These are phyloP conservation scores for Schizophyllum amplum DNA, from an alignment of 1,284 basidiomycete species.

Conservation along the genomic window DNA sequence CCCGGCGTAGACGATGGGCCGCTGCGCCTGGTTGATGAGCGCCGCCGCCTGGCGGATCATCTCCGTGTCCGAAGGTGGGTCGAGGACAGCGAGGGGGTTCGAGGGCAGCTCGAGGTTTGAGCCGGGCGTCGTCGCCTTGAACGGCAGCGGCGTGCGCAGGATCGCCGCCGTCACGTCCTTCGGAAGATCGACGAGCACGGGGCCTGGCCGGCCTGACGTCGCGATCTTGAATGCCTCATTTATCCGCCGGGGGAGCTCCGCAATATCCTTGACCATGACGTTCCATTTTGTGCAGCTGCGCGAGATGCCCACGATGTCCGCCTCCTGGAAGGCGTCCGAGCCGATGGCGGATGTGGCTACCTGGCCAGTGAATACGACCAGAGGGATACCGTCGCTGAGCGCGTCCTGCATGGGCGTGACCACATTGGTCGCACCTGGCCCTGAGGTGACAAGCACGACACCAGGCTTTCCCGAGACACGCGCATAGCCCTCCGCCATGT, in stretches of 20 bases:
- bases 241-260: conserved; percentile 90
- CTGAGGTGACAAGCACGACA: conserved; percentile 95
- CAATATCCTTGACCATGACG: conserved; percentile 98
- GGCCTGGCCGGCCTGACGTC: conserved; percentile 92
- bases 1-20: conserved; percentile 92
- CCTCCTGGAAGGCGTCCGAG: conserved; percentile 97
- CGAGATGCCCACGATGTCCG: conserved; percentile 94
- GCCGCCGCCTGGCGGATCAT: conserved; percentile 79
- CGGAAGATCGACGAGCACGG: conserved; percentile 94
- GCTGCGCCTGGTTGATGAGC: conserved; percentile 88
- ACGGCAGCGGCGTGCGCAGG: conserved; percentile 80
- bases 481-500: conserved; percentile 99
- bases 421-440: conserved; percentile 96
- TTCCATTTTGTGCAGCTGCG: conserved; percentile 99
- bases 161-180: conserved; percentile 97
- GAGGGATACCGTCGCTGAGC: conserved; percentile 87
- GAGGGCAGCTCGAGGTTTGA: conserved; percentile 69
- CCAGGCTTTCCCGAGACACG: conserved; percentile 97
- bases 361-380: conserved; percentile 96
- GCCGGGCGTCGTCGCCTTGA: conserved; percentile 84
- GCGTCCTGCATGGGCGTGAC: conserved; percentile 99
- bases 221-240: conserved; percentile 99
- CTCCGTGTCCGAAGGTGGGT: conserved; percentile 55
- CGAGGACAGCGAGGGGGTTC: conserved; percentile 56
- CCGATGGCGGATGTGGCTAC: conserved; percentile 98